A percentile compares a stretch with the other conserved stretches of the same genome.
These are phyloP conservation scores for Teratosphaeria epicoccoides DNA, from an alignment of 2,329 filamentous ascomycete species.

Conservation along the genomic window DNA sequence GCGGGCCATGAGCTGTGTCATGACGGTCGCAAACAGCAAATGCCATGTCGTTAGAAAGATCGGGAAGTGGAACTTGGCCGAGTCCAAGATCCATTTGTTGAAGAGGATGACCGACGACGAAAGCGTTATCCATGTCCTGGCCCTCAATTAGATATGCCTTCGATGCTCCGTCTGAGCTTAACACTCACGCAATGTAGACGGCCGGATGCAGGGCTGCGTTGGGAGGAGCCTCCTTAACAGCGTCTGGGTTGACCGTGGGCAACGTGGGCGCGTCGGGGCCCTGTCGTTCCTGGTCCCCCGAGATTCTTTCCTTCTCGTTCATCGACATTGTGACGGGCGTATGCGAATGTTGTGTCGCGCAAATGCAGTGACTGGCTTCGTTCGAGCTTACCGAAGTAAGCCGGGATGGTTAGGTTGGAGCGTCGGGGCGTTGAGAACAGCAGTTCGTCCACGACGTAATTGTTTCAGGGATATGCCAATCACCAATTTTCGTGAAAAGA, in stretches of 20 bases:
- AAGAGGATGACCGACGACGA: conserved; percentile 94
- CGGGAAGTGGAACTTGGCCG: conserved; percentile 60
- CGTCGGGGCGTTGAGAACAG: too few relatives aligned
- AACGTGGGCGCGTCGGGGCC: conserved; percentile 49
- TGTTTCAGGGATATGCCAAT: too few relatives aligned
- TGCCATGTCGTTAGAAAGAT: conserved; percentile 94
- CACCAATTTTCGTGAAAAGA: too few relatives aligned
- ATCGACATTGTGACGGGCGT: conserved; percentile 28
- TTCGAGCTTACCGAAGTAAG: too few relatives aligned
- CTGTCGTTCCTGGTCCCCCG: conserved; percentile 58
- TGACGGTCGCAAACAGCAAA: conserved; percentile 79
- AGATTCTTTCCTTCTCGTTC: conserved; percentile 73
- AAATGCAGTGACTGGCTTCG: background rate
- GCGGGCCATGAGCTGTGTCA: conserved; percentile 86
- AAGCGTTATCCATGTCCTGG: conserved; percentile 80
- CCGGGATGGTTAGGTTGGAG: too few relatives aligned
- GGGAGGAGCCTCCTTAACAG: conserved; percentile 58
- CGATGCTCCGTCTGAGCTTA: background rate
- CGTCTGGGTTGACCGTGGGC: conserved; percentile 67
- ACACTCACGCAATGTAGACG: conserved; percentile 64
- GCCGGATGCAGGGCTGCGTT: conserved; percentile 62
- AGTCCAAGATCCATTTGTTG: conserved; percentile 97
- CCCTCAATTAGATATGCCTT: background rate
- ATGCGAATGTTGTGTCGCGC: background rate
- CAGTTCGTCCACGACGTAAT: too few relatives aligned